Base-by-base conservation (phyloP, 352 stramenopile genomes). In the Phytophthora agathidicida region DNA sequence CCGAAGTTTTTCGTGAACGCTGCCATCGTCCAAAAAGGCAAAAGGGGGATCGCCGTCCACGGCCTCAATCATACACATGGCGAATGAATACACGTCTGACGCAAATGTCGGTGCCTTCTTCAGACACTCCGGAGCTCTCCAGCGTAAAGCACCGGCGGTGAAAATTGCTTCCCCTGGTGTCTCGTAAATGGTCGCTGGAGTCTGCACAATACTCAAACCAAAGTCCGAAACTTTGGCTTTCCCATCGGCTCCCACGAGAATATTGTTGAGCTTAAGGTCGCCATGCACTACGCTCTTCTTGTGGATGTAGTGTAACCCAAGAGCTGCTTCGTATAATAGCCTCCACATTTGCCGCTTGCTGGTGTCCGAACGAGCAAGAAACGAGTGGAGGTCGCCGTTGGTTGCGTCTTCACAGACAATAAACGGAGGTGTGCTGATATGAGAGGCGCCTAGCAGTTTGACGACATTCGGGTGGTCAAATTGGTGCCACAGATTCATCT, bases 221-320 rank as follows among this genome's bases (percentile, higher is more conserved):
- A 68, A 68, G 35, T 63, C 59, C 1, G 51, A 54, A 0, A 68
- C 5, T 9, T 68, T 68, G 7, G 59, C 35, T 32, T 51, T 35
- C 7, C 44, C 31, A 10, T 68, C 59, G 0, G 13, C 43, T 19
- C 50, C 37, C 3, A 63, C 51, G 0, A 68, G 44, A 26, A 63
- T 48, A 14, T 63, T 63, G 23, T 57, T 63, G n/a, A 63, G 44
- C 28, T 63, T 63, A 1, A 63, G 44, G 10, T 68, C 52, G 9
- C 59, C 44, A 9, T 68, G 59, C 14, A 68, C 51, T 2, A 68
- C 44, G 0, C 24, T 31, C 16, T 45, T 51, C n/a, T 49, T 52
- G 31, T 68, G 51, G 8, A 68, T 50, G 30, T 63, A 73, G 10
- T 66, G 20, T 1, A 94, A 50, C 9, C 80, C 86, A 23, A 75